Base-by-base conservation (phyloP, 371 early-diverging fungal genomes). In the Agmasoma carcini region DNA sequence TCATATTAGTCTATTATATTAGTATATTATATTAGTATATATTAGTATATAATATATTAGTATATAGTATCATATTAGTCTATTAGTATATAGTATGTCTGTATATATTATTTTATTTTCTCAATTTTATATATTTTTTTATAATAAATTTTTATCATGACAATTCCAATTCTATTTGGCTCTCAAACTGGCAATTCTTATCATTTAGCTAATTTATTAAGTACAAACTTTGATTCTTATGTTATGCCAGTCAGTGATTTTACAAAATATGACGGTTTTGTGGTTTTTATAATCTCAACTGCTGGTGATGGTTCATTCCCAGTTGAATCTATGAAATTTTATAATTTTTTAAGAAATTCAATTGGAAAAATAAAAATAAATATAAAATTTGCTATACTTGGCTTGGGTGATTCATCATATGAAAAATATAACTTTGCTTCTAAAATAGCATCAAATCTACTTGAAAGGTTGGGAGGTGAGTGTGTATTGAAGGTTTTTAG, bases 361-460 rank as follows among this genome's bases (percentile, higher is more conserved):
- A 26, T 11, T 19, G 30, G 12, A 7, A 2, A 33, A 49, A 63
- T 29, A 47, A 47, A 51, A 43, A 43, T 20, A n/a, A 61, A 15
- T 45, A 52, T 69, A 11, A 51, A 39, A 17, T 74, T 69, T 63
- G 63, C 70, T 20, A 61, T 71, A 19, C 62, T 69, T 48, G 72
- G 68, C 0, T 49, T 75, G n/a, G 75, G 75, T 19, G 70, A 70
- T 55, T 72, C 75, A 25, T 57, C 55, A 11, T 72, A 68, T 51
- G 20, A 45, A 19, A 58, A 69, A 26, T 96, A 84, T 79, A 94
- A 94, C 71, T 89, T 80, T 72, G 84, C 88, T 7, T 83, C 87
- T 0, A 92, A 91, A 72, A 88, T 87, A 61, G 79, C 94, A 39
- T 80, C 80, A 70, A 84, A 84, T 52, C 77, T 91, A 45, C 71